Evolutionary conservation across 1,284 basidiomycete genomes (phyloP).

Genomic region (Xerocomus minutiporus): DNA sequence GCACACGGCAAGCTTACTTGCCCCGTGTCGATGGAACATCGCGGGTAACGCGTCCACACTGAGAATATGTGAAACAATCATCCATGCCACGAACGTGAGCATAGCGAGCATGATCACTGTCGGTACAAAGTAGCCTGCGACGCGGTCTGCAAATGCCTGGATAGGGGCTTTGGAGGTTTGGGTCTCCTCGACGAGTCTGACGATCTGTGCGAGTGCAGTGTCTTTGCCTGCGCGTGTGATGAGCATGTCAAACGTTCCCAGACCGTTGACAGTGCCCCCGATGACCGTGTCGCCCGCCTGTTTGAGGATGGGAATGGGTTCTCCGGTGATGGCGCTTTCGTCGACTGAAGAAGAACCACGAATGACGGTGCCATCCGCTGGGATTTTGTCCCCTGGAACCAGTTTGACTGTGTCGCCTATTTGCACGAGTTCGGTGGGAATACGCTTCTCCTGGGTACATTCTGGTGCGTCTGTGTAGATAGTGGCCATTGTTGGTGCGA

Average conservation of each 20-base stretch:
- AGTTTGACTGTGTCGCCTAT: conserved; percentile 92
- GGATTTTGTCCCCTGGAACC: conserved; percentile 94
- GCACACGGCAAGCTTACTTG: conserved; percentile 86
- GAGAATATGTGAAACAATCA: conserved; percentile 68
- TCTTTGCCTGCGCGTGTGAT: conserved; percentile 95
- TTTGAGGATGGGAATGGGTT: conserved; percentile 89
- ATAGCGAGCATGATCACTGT: conserved; percentile 80
- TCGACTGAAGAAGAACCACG: conserved; percentile 86
- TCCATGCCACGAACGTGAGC: conserved; percentile 84
- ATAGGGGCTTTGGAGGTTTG: conserved; percentile 98
- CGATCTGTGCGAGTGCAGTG: conserved; percentile 94
- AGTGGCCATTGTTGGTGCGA: conserved; percentile 91
- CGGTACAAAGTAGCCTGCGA: conserved; percentile 96
- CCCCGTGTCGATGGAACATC: conserved; percentile 82
- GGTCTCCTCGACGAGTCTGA: conserved; percentile 94
- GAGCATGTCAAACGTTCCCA: conserved; percentile 93
- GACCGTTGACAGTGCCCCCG: conserved; percentile 94
- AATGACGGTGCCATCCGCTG: conserved; percentile 90
- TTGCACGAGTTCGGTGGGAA: conserved; percentile 93
- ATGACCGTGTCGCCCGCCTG: conserved; percentile 80
- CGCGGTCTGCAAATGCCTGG: conserved; percentile 92
- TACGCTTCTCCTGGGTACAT: conserved; percentile 81
- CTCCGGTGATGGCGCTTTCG: conserved; percentile 97
- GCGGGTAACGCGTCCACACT: conserved; percentile 63
- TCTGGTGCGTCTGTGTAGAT: conserved; percentile 84